Evolutionary conservation across 208 protist species (phyloP).

Genomic region (Crithidia mellificae): DNA sequence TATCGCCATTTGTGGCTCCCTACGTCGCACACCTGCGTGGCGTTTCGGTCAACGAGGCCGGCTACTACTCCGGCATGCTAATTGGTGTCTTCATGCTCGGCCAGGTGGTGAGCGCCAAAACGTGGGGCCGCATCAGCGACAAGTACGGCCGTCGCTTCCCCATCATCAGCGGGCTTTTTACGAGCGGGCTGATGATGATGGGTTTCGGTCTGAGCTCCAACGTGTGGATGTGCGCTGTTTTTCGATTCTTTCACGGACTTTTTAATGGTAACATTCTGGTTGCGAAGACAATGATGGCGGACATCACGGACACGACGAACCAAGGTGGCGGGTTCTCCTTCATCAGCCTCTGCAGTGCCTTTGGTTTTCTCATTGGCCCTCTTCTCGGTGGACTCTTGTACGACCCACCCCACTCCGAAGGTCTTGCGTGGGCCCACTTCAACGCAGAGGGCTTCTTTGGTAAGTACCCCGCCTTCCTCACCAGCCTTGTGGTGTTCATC

Average conservation of each 20-base stretch:
- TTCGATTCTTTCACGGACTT: constrained; percentile 66
- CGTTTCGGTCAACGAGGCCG: constrained; percentile 43
- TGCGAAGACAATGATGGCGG: constrained; percentile 78
- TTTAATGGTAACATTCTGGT: constrained; percentile 84
- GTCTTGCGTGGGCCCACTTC: constrained; percentile 37
- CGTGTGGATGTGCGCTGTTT: constrained; percentile 47
- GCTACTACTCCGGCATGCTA: constrained; percentile 56
- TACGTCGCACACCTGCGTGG: constrained; percentile 53
- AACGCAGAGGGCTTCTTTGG: constrained; percentile 44
- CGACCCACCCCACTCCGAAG: constrained; percentile 39
- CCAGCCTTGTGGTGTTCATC: constrained; percentile 44
- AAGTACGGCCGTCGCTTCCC: constrained; percentile 57
- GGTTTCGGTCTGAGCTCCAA: constrained; percentile 63
- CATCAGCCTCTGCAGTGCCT: constrained; percentile 87
- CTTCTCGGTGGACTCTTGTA: constrained; percentile 65
- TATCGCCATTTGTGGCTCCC: constrained; percentile 59
- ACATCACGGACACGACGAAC: constrained; percentile 74
- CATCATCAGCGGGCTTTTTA: constrained; percentile 59
- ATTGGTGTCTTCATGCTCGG: constrained; percentile 61
- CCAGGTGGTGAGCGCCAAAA: constrained; percentile 51
- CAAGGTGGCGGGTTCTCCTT: constrained; percentile 93
- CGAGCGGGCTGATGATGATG: constrained; percentile 67
- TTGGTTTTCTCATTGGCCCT: constrained; percentile 68
- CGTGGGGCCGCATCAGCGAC: constrained; percentile 72
- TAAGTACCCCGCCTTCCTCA: constrained; percentile 55